phyloP scores from a whole-genome alignment of 2,329 filamentous ascomycete species.

The Aaosphaeria arxii region DNA sequence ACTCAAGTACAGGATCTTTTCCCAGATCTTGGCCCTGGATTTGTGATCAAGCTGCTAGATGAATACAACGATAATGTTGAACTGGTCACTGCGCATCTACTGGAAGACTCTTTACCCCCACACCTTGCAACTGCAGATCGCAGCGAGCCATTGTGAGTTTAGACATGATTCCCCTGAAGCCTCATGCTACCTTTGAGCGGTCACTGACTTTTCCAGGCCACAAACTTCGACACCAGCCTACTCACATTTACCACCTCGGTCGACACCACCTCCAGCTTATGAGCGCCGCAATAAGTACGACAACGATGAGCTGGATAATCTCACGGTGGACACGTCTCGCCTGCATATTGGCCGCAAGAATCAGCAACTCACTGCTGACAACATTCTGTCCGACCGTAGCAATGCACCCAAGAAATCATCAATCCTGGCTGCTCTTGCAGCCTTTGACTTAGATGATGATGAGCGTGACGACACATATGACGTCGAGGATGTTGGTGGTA shows the following conservation, averaged over 20 bases:
- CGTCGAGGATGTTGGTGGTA: constrained; percentile 83
- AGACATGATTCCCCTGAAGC: neutral
- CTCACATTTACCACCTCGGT: constrained; percentile 53
- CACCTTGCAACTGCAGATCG: constrained; percentile 65
- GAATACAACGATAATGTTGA: constrained; percentile 77
- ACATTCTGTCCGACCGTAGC: constrained; percentile 64
- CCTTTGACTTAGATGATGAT: constrained; percentile 92
- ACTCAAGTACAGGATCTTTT: constrained; percentile 93
- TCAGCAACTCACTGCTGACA: constrained; percentile 64
- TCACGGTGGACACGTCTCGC: constrained; percentile 63
- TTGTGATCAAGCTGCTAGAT: constrained; percentile 75
- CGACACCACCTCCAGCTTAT: constrained; percentile 55
- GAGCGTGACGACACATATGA: constrained; percentile 98
- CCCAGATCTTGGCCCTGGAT: constrained; percentile 78
- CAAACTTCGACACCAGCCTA: constrained; percentile 3
- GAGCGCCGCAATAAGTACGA: constrained; percentile 73
- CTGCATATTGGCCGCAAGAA: constrained; percentile 77
- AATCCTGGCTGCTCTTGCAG: constrained; percentile 81
- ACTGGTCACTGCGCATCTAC: constrained; percentile 73
- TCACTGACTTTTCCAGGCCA: neutral
- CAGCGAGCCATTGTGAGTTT: constrained; percentile 57
- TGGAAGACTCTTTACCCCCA: constrained; percentile 72
- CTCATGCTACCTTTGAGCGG: neutral
- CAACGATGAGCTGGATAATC: constrained; percentile 67
- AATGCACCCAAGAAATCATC: constrained; percentile 73